Conservation (phyloP, 768 basidiomycete genomes). For the Boletus insuetus region DNA sequence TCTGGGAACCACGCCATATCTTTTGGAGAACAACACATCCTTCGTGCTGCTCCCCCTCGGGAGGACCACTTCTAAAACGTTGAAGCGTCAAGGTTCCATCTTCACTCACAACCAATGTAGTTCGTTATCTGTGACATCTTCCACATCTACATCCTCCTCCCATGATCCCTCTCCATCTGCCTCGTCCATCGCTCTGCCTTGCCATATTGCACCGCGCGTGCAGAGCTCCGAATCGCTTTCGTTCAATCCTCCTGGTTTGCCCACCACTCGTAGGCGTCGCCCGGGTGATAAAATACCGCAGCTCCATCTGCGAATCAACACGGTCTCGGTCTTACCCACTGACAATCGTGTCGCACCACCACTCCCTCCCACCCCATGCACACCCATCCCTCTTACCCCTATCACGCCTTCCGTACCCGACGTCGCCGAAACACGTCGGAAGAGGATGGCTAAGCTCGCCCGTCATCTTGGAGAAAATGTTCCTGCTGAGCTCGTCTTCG, state of each 20-base stretch:
- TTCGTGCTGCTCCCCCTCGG: conserved; percentile 23
- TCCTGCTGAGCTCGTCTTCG: conserved; percentile 52
- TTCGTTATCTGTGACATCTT: conserved; percentile 22
- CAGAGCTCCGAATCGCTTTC: conserved; percentile 12
- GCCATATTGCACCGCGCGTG: neutral
- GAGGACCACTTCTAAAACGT: conserved; percentile 13
- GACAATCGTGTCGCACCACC: conserved; percentile 6
- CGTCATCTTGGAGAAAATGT: conserved; percentile 60
- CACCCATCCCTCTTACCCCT: conserved; percentile 18
- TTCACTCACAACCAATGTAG: conserved; percentile 23
- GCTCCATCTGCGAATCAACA: conserved; percentile 24
- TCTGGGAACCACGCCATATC: conserved; percentile 36
- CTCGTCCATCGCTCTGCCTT: conserved; percentile 17
- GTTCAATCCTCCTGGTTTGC: conserved; percentile 20
- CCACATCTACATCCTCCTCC: conserved; percentile 9
- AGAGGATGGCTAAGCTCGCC: conserved; percentile 55
- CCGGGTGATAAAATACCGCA: conserved; percentile 15
- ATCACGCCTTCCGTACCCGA: conserved; percentile 22
- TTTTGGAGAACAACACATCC: conserved; percentile 28
- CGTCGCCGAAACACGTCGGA: conserved; percentile 37
- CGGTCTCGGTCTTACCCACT: conserved; percentile 8
- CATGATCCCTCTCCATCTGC: conserved; percentile 13
- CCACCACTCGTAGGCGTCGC: conserved; percentile 8
- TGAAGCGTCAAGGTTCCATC: conserved; percentile 34
- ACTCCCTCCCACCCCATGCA: conserved; percentile 12